phyloP scores from a whole-genome alignment of 2,329 filamentous ascomycete genomes.

The Aspergillus nomiae region DNA sequence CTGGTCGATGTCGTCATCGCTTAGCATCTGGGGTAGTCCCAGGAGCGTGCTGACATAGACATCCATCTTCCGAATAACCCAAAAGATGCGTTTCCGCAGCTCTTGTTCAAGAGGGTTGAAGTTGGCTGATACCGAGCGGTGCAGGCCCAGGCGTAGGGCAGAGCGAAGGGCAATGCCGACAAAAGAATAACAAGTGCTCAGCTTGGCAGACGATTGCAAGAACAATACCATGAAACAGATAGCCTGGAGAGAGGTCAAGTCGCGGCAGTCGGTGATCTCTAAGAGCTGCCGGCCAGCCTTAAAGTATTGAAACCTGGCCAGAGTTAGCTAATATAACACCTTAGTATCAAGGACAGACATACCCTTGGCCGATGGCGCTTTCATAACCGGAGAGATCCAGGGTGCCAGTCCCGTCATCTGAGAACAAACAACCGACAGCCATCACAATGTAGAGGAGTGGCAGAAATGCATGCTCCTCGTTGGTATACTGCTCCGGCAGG shows the following conservation, averaged over 20 bases:
- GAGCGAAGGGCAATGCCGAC: conserved; percentile 76
- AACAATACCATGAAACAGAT: conserved; percentile 80
- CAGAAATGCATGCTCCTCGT: conserved; percentile 69
- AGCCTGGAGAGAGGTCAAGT: conserved; percentile 72
- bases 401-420: conserved; percentile 57
- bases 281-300: conserved; percentile 67
- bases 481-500: conserved; percentile 62
- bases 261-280: conserved; percentile 65
- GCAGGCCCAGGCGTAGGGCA: conserved; percentile 74
- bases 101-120: conserved; percentile 73
- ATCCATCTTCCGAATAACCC: conserved; percentile 54
- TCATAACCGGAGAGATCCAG: conserved; percentile 50
- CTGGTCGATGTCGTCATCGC: conserved; percentile 54
- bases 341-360: conserved; percentile 25
- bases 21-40: conserved; percentile 52
- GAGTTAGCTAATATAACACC: neutral
- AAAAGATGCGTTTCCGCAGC: conserved; percentile 67
- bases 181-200: conserved; percentile 79
- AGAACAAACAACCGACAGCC: conserved; percentile 73
- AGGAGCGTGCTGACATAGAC: conserved; percentile 53
- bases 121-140: conserved; percentile 69
- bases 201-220: conserved; percentile 74
- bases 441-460: conserved; percentile 71
- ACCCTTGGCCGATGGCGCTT: conserved; percentile 59
- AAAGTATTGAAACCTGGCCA: conserved; percentile 70